Conservation (phyloP, 345 rosid species). For the Brassica incana region DNA sequence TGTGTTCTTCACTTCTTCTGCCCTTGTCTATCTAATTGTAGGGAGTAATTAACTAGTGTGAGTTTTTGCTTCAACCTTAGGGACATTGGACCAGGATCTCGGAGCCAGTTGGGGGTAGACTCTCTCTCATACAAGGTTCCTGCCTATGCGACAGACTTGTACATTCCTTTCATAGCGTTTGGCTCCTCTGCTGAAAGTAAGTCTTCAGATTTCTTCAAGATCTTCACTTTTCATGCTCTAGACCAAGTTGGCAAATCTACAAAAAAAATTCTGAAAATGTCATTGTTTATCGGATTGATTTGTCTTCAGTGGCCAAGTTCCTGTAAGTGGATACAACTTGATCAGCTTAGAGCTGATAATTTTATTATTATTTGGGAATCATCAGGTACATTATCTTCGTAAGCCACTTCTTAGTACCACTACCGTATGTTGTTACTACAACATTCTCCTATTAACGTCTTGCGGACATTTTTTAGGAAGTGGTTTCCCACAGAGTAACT, state of each 20-base stretch:
- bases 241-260: background rate
- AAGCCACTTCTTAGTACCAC: background rate
- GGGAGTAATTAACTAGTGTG: background rate
- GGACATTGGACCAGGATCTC: background rate
- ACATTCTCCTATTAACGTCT: constrained; percentile 15
- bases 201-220: background rate
- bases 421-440: constrained; percentile 5
- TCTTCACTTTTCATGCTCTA: background rate
- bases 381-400: constrained; percentile 10
- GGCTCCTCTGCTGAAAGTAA: background rate
- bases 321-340: background rate
- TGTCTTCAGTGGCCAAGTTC: background rate
- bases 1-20: background rate
- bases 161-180: background rate
- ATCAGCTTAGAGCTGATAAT: background rate
- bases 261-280: too few relatives aligned
- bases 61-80: background rate
- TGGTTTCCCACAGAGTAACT: constrained; percentile 51
- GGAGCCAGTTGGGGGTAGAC: background rate
- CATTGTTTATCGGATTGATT: too few relatives aligned
- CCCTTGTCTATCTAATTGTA: background rate
- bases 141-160: background rate
- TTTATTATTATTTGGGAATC: background rate
- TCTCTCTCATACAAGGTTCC: background rate
- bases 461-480: constrained; percentile 43